Evolutionary conservation across 371 early-diverging fungal genomes (phyloP).

Genomic region (Mucor irregularis): DNA sequence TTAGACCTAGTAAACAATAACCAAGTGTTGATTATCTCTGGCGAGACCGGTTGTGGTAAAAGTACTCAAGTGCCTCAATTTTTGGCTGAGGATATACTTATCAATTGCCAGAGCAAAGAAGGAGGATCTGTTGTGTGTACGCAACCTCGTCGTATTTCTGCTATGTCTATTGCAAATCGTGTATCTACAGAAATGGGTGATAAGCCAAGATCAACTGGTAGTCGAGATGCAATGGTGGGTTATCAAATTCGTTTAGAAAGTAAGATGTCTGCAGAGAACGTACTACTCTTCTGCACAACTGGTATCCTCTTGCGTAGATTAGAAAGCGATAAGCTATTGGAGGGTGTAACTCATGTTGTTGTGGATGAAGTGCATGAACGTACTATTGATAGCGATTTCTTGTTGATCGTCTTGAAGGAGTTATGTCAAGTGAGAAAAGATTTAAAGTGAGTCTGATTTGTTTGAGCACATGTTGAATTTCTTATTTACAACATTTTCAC

Average conservation of each 20-base stretch:
- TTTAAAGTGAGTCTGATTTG: background rate
- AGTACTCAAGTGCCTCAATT: slow-evolving; percentile 93
- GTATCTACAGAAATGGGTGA: slow-evolving; percentile 85
- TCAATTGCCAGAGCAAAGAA: slow-evolving; percentile 30
- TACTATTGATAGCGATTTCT: slow-evolving; percentile 80
- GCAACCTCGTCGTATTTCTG: slow-evolving; percentile 95
- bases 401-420: slow-evolving; percentile 65
- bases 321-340: slow-evolving; percentile 60
- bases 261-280: slow-evolving; percentile 51
- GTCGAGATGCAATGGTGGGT: slow-evolving; percentile 67
- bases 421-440: slow-evolving; percentile 55
- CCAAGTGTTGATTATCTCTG: slow-evolving; percentile 79
- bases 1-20: slow-evolving; percentile 51
- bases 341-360: slow-evolving; percentile 69
- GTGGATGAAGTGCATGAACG: slow-evolving; percentile 92
- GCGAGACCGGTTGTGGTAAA: slow-evolving; percentile 96
- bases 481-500: background rate
- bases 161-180: slow-evolving; percentile 88
- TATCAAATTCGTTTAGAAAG: slow-evolving; percentile 84
- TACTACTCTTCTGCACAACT: slow-evolving; percentile 77
- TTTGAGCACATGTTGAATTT: background rate
- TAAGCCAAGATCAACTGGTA: slow-evolving; percentile 47
- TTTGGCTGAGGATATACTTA: slow-evolving; percentile 68
- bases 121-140: slow-evolving; percentile 78
- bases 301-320: slow-evolving; percentile 76